These are phyloP conservation scores for Novymonas esmeraldas DNA, from an alignment of 208 protist genomes.

Conservation along the genomic window DNA sequence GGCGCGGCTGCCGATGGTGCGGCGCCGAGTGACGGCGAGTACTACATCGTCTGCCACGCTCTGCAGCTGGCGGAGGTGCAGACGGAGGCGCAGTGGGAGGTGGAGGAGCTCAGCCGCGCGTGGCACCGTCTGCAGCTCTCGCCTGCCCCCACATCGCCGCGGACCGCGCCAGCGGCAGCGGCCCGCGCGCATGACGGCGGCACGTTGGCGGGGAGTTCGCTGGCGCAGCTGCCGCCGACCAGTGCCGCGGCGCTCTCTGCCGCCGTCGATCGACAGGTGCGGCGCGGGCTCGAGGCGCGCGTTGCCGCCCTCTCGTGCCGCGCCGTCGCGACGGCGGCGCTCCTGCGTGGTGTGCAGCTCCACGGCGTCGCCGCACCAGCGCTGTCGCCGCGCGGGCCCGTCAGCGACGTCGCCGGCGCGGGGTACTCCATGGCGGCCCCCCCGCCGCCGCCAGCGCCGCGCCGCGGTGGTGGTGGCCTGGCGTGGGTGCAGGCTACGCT, in stretches of 20 bases:
- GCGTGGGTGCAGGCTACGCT: conserved; percentile 26
- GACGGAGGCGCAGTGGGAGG: conserved; percentile 27
- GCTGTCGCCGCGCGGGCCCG: not conserved
- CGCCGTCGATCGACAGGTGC: conserved; percentile 17
- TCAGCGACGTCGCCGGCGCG: not conserved
- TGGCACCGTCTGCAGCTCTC: conserved; percentile 8
- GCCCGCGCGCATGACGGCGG: not conserved
- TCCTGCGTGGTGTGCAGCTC: conserved; percentile 3
- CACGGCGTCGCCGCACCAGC: not conserved
- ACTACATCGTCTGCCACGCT: conserved; percentile 30
- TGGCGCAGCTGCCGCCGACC: not conserved
- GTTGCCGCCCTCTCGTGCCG: conserved; percentile 19
- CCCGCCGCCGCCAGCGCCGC: not conserved
- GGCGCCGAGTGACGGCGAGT: conserved; percentile 11
- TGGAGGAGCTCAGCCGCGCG: conserved; percentile 18
- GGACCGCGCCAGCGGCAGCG: not conserved
- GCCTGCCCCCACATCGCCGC: not conserved
- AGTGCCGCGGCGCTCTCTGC: conserved; percentile 23
- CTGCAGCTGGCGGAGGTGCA: conserved; percentile 29
- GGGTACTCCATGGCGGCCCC: no score
- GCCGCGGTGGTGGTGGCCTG: conserved; percentile 3
- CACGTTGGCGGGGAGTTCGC: no score
- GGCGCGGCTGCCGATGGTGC: not conserved
- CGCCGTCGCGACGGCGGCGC: not conserved
- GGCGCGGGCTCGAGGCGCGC: conserved; percentile 15